A percentile compares a stretch with the other conserved stretches of the same genome.
Conservation (phyloP, 2,329 filamentous ascomycete species). For the Fusarium algeriense region DNA sequence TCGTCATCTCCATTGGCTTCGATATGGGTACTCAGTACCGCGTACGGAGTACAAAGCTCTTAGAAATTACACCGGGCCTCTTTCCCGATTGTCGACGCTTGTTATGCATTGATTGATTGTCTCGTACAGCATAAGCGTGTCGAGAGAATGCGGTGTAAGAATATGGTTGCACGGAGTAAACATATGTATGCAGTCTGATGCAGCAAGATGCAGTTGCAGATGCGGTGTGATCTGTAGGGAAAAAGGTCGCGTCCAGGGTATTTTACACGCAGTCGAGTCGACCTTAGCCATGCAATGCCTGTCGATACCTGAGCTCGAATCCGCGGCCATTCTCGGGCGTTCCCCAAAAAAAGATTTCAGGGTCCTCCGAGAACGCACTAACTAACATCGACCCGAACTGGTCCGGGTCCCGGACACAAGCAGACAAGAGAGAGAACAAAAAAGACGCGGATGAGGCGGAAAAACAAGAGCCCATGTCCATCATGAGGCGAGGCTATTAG, state of each 20-base stretch:
- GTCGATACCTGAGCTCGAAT: slow-evolving; percentile 15
- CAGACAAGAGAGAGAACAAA: slow-evolving; percentile 2
- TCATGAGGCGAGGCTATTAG: slow-evolving; percentile 40
- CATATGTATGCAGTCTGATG: slow-evolving; percentile 23
- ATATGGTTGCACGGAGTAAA: slow-evolving; percentile 32
- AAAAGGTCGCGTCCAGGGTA: slow-evolving; percentile 18
- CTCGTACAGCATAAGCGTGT: slow-evolving; percentile 25
- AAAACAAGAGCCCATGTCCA: slow-evolving; percentile 28
- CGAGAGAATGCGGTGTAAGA: slow-evolving; percentile 40
- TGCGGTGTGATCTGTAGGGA: slow-evolving; percentile 37
- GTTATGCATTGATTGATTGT: slow-evolving; percentile 24
- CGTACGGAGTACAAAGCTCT: slow-evolving; percentile 5
- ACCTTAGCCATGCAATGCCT: slow-evolving; percentile 24
- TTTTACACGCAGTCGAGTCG: slow-evolving; percentile 18
- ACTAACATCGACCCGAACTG: slow-evolving; percentile 40
- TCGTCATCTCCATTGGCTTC: slow-evolving; percentile 41
- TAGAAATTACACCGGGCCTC: slow-evolving; percentile 10
- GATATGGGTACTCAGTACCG: slow-evolving; percentile 24
- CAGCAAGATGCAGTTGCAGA: slow-evolving; percentile 27
- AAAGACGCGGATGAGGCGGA: slow-evolving; percentile 45
- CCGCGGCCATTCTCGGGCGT: slow-evolving; percentile 28
- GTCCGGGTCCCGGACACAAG: slow-evolving; percentile 34
- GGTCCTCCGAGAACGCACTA: slow-evolving; percentile 41
- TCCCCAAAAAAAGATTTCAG: slow-evolving; percentile 45
- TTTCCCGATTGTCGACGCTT: slow-evolving; percentile 3